Conservation (phyloP, 331 rosid species). For the Acacia concinna region DNA sequence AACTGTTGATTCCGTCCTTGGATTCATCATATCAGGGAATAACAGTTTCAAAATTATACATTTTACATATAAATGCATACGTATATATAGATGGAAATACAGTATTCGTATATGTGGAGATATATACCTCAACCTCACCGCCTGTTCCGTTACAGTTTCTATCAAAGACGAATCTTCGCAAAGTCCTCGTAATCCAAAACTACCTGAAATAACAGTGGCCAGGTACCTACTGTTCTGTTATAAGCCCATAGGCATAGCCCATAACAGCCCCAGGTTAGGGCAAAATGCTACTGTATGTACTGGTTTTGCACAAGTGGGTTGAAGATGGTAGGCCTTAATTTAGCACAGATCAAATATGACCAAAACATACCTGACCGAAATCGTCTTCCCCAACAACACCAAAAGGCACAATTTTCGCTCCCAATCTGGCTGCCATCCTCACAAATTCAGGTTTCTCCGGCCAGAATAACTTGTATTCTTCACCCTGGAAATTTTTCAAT, state of each 20-base stretch:
- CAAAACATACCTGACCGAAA: slow-evolving; percentile 60
- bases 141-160: slow-evolving; percentile 47
- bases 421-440: slow-evolving; percentile 90
- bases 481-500: slow-evolving; percentile 51
- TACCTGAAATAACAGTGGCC: slow-evolving; percentile 51
- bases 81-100: neutral
- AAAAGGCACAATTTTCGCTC: slow-evolving; percentile 90
- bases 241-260: neutral
- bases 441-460: slow-evolving; percentile 91
- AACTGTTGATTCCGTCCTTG: slow-evolving; percentile 63
- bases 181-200: slow-evolving; percentile 78
- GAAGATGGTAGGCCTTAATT: neutral
- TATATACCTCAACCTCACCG: slow-evolving; percentile 62
- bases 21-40: neutral
- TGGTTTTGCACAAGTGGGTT: too few relatives aligned
- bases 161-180: slow-evolving; percentile 62
- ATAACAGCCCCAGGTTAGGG: slow-evolving; percentile 7
- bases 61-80: neutral
- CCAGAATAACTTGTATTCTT: slow-evolving; percentile 87
- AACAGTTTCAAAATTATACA: neutral
- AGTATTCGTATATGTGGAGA: slow-evolving; percentile 23
- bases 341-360: neutral
- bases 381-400: slow-evolving; percentile 96
- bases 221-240: too few relatives aligned
- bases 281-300: slow-evolving; percentile 9